phyloP scores from a whole-genome alignment of 139 green algal species.

The Coccomyxa sp. region DNA sequence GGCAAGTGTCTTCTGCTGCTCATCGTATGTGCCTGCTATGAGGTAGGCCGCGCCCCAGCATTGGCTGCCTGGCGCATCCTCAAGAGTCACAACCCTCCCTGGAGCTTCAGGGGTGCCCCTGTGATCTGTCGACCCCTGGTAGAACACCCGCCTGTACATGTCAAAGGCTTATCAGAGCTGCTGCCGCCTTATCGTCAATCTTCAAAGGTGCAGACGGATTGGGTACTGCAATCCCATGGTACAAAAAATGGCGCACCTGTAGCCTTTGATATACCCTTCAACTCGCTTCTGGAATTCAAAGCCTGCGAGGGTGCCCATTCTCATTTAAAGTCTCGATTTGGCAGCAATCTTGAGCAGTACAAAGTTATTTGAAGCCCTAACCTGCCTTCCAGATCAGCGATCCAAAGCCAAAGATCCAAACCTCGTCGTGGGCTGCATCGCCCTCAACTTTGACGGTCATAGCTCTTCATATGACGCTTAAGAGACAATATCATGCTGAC shows the following conservation, averaged over 20 bases:
- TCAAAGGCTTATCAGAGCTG: not conserved
- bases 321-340: not conserved
- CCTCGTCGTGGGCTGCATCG: not conserved
- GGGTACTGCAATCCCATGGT: slow-evolving; percentile 24
- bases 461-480: too few species aligned
- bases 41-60: slow-evolving; percentile 46
- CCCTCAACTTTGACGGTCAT: not conserved
- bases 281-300: slow-evolving; percentile 31
- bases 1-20: slow-evolving; percentile 43
- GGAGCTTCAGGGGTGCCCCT: slow-evolving; percentile 43
- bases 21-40: slow-evolving; percentile 33
- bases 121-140: slow-evolving; percentile 52
- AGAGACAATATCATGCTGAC: too few species aligned
- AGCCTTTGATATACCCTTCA: slow-evolving; percentile 45
- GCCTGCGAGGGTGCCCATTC: not conserved
- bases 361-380: not conserved
- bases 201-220: slow-evolving; percentile 14
- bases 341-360: not conserved
- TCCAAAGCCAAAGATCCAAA: slow-evolving; percentile 55
- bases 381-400: slow-evolving; percentile 27
- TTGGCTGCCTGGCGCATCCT: not conserved
- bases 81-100: slow-evolving; percentile 69
- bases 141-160: not conserved
- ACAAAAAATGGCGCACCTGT: slow-evolving; percentile 44
- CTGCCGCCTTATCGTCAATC: too few species aligned